phyloP scores from a whole-genome alignment of 192 early-diverging fungal genomes.

The Podila verticillata region DNA sequence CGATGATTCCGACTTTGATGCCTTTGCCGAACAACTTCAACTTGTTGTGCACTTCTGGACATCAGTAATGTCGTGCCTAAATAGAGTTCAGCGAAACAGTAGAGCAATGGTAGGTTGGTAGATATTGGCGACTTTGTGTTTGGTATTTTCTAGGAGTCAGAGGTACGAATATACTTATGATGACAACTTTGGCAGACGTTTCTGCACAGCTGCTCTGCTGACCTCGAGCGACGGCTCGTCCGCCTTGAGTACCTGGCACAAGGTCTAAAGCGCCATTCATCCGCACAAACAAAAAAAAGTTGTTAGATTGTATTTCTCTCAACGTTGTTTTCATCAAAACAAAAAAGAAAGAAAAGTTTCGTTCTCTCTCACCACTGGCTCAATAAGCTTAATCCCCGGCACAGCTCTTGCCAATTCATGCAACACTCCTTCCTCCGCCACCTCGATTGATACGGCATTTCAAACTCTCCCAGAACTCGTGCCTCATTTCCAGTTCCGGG shows the following conservation, averaged over 20 bases:
- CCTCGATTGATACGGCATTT: slow-evolving; percentile 8
- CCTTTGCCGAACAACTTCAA: slow-evolving; percentile 21
- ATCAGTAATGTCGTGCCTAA: slow-evolving; percentile 42
- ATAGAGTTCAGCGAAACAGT: neutral
- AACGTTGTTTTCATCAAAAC: neutral
- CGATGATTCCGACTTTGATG: slow-evolving; percentile 13
- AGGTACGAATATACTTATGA: neutral
- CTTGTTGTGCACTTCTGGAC: slow-evolving; percentile 24
- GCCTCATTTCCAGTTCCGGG: neutral
- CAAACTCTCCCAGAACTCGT: slow-evolving; percentile 9
- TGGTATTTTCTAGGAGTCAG: neutral
- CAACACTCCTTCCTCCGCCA: neutral
- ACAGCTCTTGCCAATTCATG: neutral
- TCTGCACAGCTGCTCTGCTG: neutral
- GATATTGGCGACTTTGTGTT: neutral
- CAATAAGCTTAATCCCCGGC: slow-evolving; percentile 3
- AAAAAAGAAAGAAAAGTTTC: neutral
- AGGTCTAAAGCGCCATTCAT: too few species aligned
- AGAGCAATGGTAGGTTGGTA: neutral
- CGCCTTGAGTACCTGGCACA: too few species aligned
- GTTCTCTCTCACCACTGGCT: neutral
- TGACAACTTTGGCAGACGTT: neutral
- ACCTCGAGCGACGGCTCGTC: too few species aligned
- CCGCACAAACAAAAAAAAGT: too few species aligned
- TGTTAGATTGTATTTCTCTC: too few species aligned